A percentile compares a stretch with the other conserved stretches of the same genome.
Evolutionary conservation across 148 eudicot species (phyloP).

Genomic region (Silene uniflora): DNA sequence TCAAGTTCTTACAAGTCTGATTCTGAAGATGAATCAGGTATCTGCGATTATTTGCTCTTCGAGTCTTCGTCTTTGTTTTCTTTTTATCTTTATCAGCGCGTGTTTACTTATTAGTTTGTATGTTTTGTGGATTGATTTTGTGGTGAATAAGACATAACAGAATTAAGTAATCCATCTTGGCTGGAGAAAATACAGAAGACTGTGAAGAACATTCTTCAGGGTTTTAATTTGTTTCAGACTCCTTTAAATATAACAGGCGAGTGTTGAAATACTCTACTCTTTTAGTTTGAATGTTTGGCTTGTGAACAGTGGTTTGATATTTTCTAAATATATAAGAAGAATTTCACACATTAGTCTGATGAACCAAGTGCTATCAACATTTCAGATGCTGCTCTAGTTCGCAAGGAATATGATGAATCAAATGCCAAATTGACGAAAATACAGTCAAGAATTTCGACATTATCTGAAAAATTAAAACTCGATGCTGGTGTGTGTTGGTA

Average conservation of each 20-base stretch:
- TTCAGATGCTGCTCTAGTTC: slow-evolving; percentile 84
- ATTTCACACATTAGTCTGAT: not conserved
- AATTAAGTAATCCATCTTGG: slow-evolving; percentile 66
- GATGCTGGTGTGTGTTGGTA: slow-evolving; percentile 67
- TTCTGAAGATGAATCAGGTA: slow-evolving; percentile 62
- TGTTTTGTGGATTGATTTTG: not conserved
- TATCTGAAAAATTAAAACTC: slow-evolving; percentile 69
- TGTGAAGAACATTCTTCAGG: slow-evolving; percentile 63
- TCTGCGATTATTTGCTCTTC: not conserved
- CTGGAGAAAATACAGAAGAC: slow-evolving; percentile 82
- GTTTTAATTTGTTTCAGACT: slow-evolving; percentile 73
- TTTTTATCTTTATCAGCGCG: not conserved
- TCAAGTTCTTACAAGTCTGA: slow-evolving; percentile 50
- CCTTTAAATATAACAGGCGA: slow-evolving; percentile 82
- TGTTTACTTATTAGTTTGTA: not conserved
- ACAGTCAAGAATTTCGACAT: slow-evolving; percentile 85
- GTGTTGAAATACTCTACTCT: slow-evolving; percentile 6
- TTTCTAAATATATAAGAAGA: slow-evolving; percentile 7
- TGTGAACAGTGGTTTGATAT: not conserved
- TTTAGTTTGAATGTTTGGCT: not conserved
- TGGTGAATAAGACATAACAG: slow-evolving; percentile 38
- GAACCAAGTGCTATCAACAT: slow-evolving; percentile 18
- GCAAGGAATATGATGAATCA: slow-evolving; percentile 88
- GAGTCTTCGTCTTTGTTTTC: not conserved
- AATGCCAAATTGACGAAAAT: slow-evolving; percentile 76